Percentiles rank a stretch among this genome's conserved stretches.
These are phyloP conservation scores for Didymella pinodella DNA, from an alignment of 2,329 filamentous ascomycete species.

Conservation along the genomic window DNA sequence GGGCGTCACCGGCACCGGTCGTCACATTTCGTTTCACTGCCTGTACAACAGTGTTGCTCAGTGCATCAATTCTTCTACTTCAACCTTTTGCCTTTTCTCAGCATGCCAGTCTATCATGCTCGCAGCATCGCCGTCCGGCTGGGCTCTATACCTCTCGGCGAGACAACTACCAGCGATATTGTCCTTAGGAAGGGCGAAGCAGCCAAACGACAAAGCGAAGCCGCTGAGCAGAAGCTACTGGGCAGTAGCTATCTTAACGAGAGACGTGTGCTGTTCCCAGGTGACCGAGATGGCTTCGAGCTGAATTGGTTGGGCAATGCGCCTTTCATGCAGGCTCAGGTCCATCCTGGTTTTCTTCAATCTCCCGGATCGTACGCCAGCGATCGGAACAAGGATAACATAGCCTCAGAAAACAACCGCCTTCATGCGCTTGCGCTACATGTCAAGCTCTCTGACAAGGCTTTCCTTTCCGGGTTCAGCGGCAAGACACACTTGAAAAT, in stretches of 20 bases:
- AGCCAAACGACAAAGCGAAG: slow-evolving; percentile 32
- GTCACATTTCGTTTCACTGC: slow-evolving; percentile 2
- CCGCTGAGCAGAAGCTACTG: slow-evolving; percentile 31
- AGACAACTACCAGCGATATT: slow-evolving; percentile 37
- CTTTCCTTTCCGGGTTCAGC: slow-evolving; percentile 38
- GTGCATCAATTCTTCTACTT: not conserved
- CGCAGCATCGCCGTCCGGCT: slow-evolving; percentile 38
- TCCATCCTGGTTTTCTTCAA: slow-evolving; percentile 8
- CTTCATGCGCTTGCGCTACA: slow-evolving; percentile 43
- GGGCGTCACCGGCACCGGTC: not conserved
- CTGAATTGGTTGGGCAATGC: slow-evolving; percentile 42
- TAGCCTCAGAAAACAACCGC: not conserved
- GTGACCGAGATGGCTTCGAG: slow-evolving; percentile 31
- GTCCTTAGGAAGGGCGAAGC: slow-evolving; percentile 31
- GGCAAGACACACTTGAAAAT: slow-evolving; percentile 53
- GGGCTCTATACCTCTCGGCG: slow-evolving; percentile 34
- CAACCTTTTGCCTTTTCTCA: not conserved
- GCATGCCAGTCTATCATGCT: slow-evolving; percentile 47
- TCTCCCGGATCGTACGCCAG: not conserved
- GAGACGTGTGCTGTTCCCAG: slow-evolving; percentile 35
- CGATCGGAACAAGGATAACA: not conserved
- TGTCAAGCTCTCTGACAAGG: slow-evolving; percentile 41
- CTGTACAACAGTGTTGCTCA: slow-evolving; percentile 4
- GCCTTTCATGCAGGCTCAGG: slow-evolving; percentile 47
- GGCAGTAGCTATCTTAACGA: slow-evolving; percentile 36